Percentiles rank a stretch among this genome's conserved stretches.
Evolutionary conservation across 345 rosid genomes (phyloP).

Genomic region (Pistacia integerrima): DNA sequence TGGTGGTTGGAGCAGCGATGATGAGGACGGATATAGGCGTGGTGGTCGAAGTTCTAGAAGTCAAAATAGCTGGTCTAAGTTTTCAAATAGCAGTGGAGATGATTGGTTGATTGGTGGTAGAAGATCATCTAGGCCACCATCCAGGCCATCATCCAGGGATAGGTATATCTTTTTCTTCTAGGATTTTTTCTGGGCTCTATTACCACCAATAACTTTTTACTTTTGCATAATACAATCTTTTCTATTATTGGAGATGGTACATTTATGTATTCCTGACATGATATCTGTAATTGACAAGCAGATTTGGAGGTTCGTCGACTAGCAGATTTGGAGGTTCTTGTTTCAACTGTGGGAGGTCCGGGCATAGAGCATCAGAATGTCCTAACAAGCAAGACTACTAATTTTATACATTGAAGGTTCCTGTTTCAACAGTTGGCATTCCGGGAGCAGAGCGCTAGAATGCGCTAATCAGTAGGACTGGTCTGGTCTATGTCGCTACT

Average conservation of each 20-base stretch:
- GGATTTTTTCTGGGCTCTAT: not conserved
- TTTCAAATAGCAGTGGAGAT: slow-evolving; percentile 55
- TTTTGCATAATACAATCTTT: not conserved
- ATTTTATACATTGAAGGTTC: slow-evolving; percentile 56
- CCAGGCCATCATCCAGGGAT: slow-evolving; percentile 52
- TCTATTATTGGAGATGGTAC: not conserved
- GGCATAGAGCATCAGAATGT: slow-evolving; percentile 92
- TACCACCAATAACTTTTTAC: no score
- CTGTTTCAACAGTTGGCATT: slow-evolving; percentile 64
- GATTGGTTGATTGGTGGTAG: slow-evolving; percentile 84
- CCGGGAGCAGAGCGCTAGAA: slow-evolving; percentile 72
- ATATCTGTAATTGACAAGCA: slow-evolving; percentile 22
- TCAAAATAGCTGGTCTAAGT: slow-evolving; percentile 52
- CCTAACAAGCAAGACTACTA: slow-evolving; percentile 56
- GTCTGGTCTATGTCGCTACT: not conserved
- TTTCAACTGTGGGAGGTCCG: slow-evolving; percentile 73
- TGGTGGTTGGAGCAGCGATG: slow-evolving; percentile 63
- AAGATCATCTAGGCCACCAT: slow-evolving; percentile 36
- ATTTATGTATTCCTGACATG: not conserved
- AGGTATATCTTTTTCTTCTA: slow-evolving; percentile 39
- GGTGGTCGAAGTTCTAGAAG: slow-evolving; percentile 56
- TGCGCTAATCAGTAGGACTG: slow-evolving; percentile 51
- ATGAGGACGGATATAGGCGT: slow-evolving; percentile 46
- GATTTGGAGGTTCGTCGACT: slow-evolving; percentile 69
- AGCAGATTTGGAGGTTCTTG: slow-evolving; percentile 85